Evolutionary conservation across 2,329 filamentous ascomycete species (phyloP).

Genomic region (Samsoniella hepiali): DNA sequence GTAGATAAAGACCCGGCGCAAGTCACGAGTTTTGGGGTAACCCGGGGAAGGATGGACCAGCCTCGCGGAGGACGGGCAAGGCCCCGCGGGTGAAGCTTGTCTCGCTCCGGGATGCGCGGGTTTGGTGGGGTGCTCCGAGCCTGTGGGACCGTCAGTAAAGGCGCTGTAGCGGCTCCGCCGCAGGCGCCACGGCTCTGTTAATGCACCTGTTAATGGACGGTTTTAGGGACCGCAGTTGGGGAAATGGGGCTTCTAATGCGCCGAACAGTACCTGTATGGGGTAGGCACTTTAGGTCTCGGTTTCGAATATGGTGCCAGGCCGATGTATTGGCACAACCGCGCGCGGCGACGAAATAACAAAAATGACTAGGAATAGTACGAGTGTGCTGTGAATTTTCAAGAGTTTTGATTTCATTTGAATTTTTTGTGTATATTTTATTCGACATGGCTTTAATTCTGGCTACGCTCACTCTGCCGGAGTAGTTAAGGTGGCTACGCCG

Average conservation of each 20-base stretch:
- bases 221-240: neutral
- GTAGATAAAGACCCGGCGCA: neutral
- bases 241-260: neutral
- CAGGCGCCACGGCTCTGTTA: neutral
- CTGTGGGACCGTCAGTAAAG: neutral
- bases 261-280: neutral
- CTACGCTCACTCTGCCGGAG: neutral
- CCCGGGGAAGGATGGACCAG: neutral
- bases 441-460: neutral
- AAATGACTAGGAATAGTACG: too few relatives aligned
- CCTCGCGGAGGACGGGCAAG: neutral
- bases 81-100: neutral
- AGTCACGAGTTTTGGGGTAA: conserved; percentile 12
- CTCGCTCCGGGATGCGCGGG: conserved; percentile 3
- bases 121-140: neutral
- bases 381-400: too few relatives aligned
- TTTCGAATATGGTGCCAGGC: too few relatives aligned
- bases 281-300: too few relatives aligned
- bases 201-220: neutral
- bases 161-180: neutral
- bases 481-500: neutral
- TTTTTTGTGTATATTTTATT: neutral
- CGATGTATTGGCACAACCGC: too few relatives aligned
- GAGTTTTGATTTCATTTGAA: too few relatives aligned
- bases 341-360: too few relatives aligned